Conservation (phyloP, 2,329 filamentous ascomycete genomes). For the Epichloe sibirici region DNA sequence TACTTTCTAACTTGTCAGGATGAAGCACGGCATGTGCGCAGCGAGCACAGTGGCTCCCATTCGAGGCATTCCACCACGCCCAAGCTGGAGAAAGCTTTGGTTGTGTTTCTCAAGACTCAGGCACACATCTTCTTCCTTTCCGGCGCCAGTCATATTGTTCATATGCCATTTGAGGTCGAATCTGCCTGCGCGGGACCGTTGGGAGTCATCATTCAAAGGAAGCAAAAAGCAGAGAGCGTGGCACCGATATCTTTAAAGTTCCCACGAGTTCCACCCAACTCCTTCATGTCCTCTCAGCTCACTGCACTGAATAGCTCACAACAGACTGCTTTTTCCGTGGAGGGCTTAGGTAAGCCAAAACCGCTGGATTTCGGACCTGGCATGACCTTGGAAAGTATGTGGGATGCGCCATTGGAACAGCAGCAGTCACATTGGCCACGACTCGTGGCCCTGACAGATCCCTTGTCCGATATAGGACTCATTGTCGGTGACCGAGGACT, state of each 20-base stretch:
- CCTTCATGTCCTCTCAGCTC: conserved; percentile 62
- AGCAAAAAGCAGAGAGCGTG: conserved; percentile 40
- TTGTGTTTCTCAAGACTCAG: conserved; percentile 85
- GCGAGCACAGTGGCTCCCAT: conserved; percentile 5
- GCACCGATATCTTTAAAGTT: conserved; percentile 42
- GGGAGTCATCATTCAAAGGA: conserved; percentile 80
- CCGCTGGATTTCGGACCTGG: conserved; percentile 39
- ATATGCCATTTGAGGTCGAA: conserved; percentile 91
- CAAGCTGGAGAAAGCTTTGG: conserved; percentile 53
- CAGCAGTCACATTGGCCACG: conserved; percentile 54
- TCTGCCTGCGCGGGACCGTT: conserved; percentile 69
- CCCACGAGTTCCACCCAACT: conserved; percentile 62
- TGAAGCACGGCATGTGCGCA: conserved; percentile 9
- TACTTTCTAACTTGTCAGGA: conserved; percentile 54
- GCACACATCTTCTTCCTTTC: conserved; percentile 87
- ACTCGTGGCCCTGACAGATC: conserved; percentile 75
- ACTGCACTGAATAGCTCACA: conserved; percentile 40
- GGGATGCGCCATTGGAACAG: conserved; percentile 40
- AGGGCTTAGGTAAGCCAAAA: conserved; percentile 43
- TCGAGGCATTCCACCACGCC: conserved; percentile 7
- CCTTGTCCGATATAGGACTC: conserved; percentile 72
- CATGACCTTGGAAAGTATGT: conserved; percentile 44
- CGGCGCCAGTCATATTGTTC: conserved; percentile 77
- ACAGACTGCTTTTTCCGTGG: conserved; percentile 42
- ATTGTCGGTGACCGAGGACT: conserved; percentile 52